Base-by-base conservation (phyloP, 176 grass and related monocot species). In the Zea luxurians region DNA sequence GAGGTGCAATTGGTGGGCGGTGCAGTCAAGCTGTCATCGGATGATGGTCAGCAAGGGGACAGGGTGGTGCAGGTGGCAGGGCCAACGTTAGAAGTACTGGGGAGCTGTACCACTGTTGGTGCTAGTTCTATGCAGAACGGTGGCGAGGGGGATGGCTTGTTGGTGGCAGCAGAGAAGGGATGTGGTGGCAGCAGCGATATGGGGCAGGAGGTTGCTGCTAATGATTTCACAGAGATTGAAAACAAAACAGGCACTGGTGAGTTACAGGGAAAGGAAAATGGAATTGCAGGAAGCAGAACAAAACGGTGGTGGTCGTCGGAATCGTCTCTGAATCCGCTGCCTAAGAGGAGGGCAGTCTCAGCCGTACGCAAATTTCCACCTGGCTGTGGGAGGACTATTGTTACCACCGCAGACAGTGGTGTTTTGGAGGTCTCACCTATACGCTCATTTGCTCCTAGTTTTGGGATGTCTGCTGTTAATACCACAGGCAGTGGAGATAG, bases 261-360 rank as follows among this genome's bases (percentile, higher is more conserved):
- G 58, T 58, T 80, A 53, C 64, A 71, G 34, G 70, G 54, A 41
- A 63, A 58, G 41, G 40, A 58, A 2, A 66, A 70, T 84, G 71
- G 10, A 6, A 12, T 48, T 54, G 55, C 69, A 80, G 35, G 55
- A 64, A 48, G 36, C 38, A 65, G 40, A 84, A 75, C 27, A 27
- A 90, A 88, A 70, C 80, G 89, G 41, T 77, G 89, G 41, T 77
- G 74, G 65, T 75, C 91, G 65, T 75, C 91, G 71, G 82, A 13
- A 2, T 86, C 89, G 17, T 75, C 54, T 41, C 2, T 90, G 59
- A 87, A 85, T 66, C 81, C 81, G 5, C 85, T 58, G 10, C 89
- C 87, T 17, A 88, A 84, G 77, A 89, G 69, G 80, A 89, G 81
- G 74, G 49, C 54, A 1, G 67, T 87, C 37, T 88, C 80, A 15